Conservation (phyloP, 139 green algal genomes). For the Closterium sp. region DNA sequence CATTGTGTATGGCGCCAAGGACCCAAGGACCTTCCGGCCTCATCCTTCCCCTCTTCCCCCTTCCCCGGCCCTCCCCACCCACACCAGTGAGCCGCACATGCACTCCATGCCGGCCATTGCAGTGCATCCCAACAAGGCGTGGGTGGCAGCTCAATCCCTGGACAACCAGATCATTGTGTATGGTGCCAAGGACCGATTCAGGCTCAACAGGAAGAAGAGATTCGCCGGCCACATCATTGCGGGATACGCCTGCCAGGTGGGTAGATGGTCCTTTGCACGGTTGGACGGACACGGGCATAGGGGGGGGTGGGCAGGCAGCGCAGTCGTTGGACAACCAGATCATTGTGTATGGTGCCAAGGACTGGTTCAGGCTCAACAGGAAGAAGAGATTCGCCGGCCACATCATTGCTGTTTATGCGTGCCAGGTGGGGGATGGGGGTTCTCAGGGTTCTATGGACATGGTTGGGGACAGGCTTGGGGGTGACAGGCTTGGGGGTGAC, state of each 20-base stretch:
- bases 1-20: constrained; percentile 85
- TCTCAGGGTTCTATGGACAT: too few species aligned
- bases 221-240: constrained; percentile 73
- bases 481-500: too few species aligned
- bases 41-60: too few species aligned
- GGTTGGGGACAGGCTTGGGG: too few species aligned
- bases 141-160: constrained; percentile 52
- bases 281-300: too few species aligned
- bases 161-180: constrained; percentile 90
- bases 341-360: constrained; percentile 84
- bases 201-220: constrained; percentile 87
- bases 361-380: constrained; percentile 85
- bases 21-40: too few species aligned
- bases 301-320: background rate
- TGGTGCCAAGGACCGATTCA: constrained; percentile 82
- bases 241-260: constrained; percentile 82
- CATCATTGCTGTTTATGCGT: constrained; percentile 85
- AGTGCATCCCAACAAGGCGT: constrained; percentile 68
- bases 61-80: too few species aligned
- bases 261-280: background rate
- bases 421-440: constrained; percentile 51
- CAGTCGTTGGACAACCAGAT: constrained; percentile 73
- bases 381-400: constrained; percentile 84
- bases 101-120: constrained; percentile 86
- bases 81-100: constrained; percentile 87